A percentile compares a stretch with the other conserved stretches of the same genome.
phyloP scores from a whole-genome alignment of 108 stramenopile genomes.

The Cyclotella distinguenda region DNA sequence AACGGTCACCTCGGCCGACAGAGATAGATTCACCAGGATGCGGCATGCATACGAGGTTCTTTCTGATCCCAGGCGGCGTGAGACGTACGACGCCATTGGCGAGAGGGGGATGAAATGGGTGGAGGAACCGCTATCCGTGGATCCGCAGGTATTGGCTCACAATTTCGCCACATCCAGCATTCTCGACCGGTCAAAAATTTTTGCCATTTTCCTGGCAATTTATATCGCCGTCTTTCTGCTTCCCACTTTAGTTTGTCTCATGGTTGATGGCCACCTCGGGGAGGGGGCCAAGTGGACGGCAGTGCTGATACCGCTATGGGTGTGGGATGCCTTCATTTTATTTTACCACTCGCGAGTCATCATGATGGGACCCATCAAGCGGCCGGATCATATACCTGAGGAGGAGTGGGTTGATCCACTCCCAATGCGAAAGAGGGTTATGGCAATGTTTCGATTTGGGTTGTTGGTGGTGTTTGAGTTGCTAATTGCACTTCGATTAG shows the following conservation, averaged over 20 bases:
- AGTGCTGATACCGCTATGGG: constrained; percentile 78
- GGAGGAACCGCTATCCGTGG: constrained; percentile 82
- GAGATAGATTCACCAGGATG: constrained; percentile 89
- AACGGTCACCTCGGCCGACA: constrained; percentile 69
- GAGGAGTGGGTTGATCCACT: constrained; percentile 89
- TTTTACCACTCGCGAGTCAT: constrained; percentile 79
- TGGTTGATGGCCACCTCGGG: constrained; percentile 77
- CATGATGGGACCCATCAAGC: constrained; percentile 76
- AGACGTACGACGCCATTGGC: constrained; percentile 90
- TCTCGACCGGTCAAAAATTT: constrained; percentile 80
- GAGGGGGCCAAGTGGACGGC: constrained; percentile 61
- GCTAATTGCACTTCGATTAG: constrained; percentile 62
- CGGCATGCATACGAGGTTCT: constrained; percentile 91
- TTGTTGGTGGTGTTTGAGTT: constrained; percentile 71
- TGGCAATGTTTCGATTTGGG: constrained; percentile 59
- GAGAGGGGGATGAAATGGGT: constrained; percentile 87
- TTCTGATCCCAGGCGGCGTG: constrained; percentile 78
- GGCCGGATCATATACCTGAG: constrained; percentile 78
- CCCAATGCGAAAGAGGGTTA: constrained; percentile 69
- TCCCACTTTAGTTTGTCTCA: constrained; percentile 76
- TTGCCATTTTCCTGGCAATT: constrained; percentile 78
- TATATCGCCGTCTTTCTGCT: constrained; percentile 64
- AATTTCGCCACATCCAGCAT: constrained; percentile 79
- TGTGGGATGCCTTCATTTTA: constrained; percentile 73
- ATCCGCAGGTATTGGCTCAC: constrained; percentile 87